Conservation (phyloP, 192 early-diverging fungal species). For the Phycomyces blakesleeanus region DNA sequence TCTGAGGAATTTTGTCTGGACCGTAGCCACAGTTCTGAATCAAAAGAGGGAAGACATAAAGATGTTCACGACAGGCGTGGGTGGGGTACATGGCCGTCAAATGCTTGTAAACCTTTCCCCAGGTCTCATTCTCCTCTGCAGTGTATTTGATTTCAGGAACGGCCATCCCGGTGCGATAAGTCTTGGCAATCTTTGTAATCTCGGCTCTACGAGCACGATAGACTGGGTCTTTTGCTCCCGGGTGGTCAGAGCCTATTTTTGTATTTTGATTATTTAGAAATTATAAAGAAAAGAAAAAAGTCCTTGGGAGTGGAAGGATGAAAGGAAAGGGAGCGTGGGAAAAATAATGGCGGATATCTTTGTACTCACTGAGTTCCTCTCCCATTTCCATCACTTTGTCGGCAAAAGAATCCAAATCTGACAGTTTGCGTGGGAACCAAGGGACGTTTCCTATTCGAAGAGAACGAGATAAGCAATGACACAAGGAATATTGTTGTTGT, state of each 20-base stretch:
- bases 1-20: slow-evolving; percentile 83
- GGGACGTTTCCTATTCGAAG: slow-evolving; percentile 49
- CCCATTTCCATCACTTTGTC: slow-evolving; percentile 92
- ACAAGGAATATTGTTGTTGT: slow-evolving; percentile 1
- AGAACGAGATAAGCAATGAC: neutral
- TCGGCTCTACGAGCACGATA: slow-evolving; percentile 82
- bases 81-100: slow-evolving; percentile 72
- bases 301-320: no score
- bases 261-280: neutral
- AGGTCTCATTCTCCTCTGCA: slow-evolving; percentile 73
- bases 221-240: slow-evolving; percentile 80
- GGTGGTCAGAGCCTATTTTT: slow-evolving; percentile 76
- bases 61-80: slow-evolving; percentile 91
- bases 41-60: slow-evolving; percentile 84
- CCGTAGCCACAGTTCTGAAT: slow-evolving; percentile 89
- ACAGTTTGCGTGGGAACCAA: slow-evolving; percentile 94
- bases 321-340: neutral
- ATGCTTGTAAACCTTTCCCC: slow-evolving; percentile 76
- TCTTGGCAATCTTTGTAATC: slow-evolving; percentile 83
- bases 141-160: slow-evolving; percentile 85
- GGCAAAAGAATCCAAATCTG: slow-evolving; percentile 89
- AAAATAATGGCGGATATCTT: neutral
- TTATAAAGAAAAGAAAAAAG: no score
- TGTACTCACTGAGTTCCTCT: slow-evolving; percentile 63
- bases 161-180: slow-evolving; percentile 68